These are phyloP conservation scores for Candida sanyaensis DNA, from an alignment of 1,139 yeast genomes.

Conservation along the genomic window DNA sequence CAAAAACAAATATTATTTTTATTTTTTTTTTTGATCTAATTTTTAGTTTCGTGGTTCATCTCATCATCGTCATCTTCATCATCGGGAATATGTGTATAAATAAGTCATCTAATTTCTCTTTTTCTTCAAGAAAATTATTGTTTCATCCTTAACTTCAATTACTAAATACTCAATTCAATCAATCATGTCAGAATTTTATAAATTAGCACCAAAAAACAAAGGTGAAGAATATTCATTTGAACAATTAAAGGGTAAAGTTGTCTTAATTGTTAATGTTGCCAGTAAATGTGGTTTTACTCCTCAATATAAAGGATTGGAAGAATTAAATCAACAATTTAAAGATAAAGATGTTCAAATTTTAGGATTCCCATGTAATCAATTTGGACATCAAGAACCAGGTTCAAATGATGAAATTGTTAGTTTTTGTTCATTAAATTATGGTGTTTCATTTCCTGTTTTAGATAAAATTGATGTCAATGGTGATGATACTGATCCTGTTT, in stretches of 20 bases:
- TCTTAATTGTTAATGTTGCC: slow-evolving; percentile 89
- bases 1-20: too few relatives aligned
- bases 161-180: not conserved
- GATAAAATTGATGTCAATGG: slow-evolving; percentile 92
- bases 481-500: slow-evolving; percentile 74
- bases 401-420: slow-evolving; percentile 38
- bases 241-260: slow-evolving; percentile 84
- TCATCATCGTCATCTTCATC: too few relatives aligned
- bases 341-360: slow-evolving; percentile 65
- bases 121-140: too few relatives aligned
- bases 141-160: not conserved
- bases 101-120: too few relatives aligned
- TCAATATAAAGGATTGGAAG: slow-evolving; percentile 78
- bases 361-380: slow-evolving; percentile 90
- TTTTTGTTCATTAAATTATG: slow-evolving; percentile 42
- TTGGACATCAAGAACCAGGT: slow-evolving; percentile 53
- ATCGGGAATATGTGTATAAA: too few relatives aligned
- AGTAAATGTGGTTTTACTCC: slow-evolving; percentile 90
- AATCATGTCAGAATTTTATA: slow-evolving; percentile 42
- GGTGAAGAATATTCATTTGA: slow-evolving; percentile 69
- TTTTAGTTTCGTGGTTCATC: too few relatives aligned
- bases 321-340: slow-evolving; percentile 73
- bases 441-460: slow-evolving; percentile 85
- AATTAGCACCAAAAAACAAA: slow-evolving; percentile 40
- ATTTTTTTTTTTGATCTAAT: too few relatives aligned